phyloP scores from a whole-genome alignment of 2,329 filamentous ascomycete species.

The Colletotrichum sp. region DNA sequence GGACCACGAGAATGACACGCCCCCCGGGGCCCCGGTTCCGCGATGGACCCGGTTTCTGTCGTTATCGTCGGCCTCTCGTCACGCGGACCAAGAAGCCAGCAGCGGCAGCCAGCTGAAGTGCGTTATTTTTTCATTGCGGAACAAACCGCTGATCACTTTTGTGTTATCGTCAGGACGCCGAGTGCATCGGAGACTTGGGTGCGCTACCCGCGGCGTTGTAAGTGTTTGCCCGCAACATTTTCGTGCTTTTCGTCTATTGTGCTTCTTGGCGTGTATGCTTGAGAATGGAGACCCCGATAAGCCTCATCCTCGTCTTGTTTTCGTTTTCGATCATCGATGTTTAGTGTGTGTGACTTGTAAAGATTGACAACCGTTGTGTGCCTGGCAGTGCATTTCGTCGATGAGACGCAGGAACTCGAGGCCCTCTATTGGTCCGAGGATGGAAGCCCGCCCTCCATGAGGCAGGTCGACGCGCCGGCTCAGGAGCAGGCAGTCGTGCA shows the following conservation, averaged over 20 bases:
- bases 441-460: background rate
- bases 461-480: background rate
- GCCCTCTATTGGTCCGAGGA: slow-evolving; percentile 9
- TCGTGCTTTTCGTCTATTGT: background rate
- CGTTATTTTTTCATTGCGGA: background rate
- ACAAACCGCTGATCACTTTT: background rate
- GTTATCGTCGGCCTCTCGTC: background rate
- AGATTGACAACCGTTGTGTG: background rate
- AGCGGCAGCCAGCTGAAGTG: background rate
- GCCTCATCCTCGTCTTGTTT: background rate
- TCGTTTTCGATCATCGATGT: background rate
- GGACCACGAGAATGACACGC: background rate
- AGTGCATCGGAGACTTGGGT: slow-evolving; percentile 1
- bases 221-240: background rate
- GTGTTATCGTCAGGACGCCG: background rate
- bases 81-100: background rate
- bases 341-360: background rate
- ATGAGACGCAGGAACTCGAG: slow-evolving; percentile 15
- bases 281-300: background rate
- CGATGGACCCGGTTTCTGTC: background rate
- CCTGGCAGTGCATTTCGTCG: slow-evolving; percentile 1
- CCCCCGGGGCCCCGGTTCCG: background rate
- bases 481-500: background rate
- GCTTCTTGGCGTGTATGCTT: background rate
- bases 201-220: slow-evolving; percentile 11